A percentile compares a stretch with the other conserved stretches of the same genome.
Conservation (phyloP, 2,329 filamentous ascomycete species). For the Fusarium beomiforme region DNA sequence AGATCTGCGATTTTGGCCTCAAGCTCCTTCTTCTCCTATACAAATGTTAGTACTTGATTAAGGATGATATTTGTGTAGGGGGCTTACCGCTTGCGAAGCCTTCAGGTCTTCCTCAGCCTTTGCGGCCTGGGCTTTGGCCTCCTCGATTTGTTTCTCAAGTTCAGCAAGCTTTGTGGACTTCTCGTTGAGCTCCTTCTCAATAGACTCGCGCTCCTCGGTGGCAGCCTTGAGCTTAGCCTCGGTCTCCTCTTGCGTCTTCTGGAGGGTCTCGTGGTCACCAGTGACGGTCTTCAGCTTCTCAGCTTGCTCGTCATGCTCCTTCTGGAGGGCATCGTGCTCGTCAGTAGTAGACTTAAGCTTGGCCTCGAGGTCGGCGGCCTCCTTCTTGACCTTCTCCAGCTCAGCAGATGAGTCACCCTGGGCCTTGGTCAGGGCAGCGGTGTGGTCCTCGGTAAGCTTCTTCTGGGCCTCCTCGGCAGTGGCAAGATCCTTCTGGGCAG, state of each 20-base stretch:
- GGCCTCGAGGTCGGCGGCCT: conserved; percentile 36
- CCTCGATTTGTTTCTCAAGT: conserved; percentile 47
- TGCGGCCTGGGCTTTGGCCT: conserved; percentile 50
- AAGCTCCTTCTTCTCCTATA: conserved; percentile 39
- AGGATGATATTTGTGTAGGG: neutral
- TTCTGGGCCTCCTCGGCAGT: conserved; percentile 40
- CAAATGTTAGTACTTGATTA: conserved; percentile 12
- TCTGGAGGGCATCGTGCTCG: conserved; percentile 35
- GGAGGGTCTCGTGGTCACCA: conserved; percentile 22
- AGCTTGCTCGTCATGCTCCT: conserved; percentile 32
- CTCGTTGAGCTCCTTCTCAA: conserved; percentile 47
- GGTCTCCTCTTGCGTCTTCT: conserved; percentile 37
- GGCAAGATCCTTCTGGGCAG: conserved; percentile 45
- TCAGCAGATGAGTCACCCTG: conserved; percentile 41
- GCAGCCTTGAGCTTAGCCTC: conserved; percentile 41
- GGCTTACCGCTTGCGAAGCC: conserved; percentile 46
- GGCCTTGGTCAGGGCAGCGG: conserved; percentile 32
- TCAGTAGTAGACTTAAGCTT: conserved; percentile 41
- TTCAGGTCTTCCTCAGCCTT: conserved; percentile 52
- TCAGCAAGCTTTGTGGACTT: conserved; percentile 43
- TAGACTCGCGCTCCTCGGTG: conserved; percentile 41
- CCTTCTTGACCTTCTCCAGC: conserved; percentile 28
- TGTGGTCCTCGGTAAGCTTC: conserved; percentile 39
- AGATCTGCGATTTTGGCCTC: conserved; percentile 29
- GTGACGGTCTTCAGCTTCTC: conserved; percentile 36